phyloP scores from a whole-genome alignment of 805 yeast species.

The Tetrapisispora iriomotensis region DNA sequence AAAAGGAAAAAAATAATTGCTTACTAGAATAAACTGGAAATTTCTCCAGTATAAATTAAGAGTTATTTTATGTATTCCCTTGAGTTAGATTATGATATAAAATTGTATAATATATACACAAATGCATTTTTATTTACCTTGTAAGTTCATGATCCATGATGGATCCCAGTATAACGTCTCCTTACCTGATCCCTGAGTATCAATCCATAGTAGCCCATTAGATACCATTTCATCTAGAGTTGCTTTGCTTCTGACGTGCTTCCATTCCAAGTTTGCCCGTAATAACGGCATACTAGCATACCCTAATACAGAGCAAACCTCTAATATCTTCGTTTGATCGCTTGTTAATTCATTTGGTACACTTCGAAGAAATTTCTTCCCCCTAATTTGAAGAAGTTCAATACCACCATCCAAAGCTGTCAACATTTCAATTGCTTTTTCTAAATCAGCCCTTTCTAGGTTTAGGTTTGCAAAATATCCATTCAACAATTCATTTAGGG shows the following conservation, averaged over 20 bases:
- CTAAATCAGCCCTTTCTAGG: slow-evolving; percentile 41
- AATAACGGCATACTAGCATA: slow-evolving; percentile 56
- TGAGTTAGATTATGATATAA: background rate
- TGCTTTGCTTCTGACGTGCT: slow-evolving; percentile 44
- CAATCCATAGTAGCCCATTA: slow-evolving; percentile 81
- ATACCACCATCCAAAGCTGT: slow-evolving; percentile 61
- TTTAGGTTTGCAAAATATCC: slow-evolving; percentile 26
- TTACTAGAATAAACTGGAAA: background rate
- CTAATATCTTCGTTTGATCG: slow-evolving; percentile 66
- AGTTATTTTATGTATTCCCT: background rate
- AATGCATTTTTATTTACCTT: background rate
- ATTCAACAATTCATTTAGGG: slow-evolving; percentile 42
- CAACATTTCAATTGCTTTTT: slow-evolving; percentile 44
- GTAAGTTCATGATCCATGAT: slow-evolving; percentile 46
- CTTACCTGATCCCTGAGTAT: slow-evolving; percentile 35
- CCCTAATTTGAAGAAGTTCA: slow-evolving; percentile 44
- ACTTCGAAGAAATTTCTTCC: slow-evolving; percentile 48
- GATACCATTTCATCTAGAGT: slow-evolving; percentile 72
- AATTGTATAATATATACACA: background rate
- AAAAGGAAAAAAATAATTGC: slow-evolving; percentile 6
- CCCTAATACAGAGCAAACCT: slow-evolving; percentile 70
- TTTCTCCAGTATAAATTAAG: background rate
- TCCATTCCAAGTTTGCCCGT: slow-evolving; percentile 73
- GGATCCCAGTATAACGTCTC: slow-evolving; percentile 63
- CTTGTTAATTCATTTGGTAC: slow-evolving; percentile 52